phyloP scores from a whole-genome alignment of 148 eudicot species.

The Linanthus parryae region DNA sequence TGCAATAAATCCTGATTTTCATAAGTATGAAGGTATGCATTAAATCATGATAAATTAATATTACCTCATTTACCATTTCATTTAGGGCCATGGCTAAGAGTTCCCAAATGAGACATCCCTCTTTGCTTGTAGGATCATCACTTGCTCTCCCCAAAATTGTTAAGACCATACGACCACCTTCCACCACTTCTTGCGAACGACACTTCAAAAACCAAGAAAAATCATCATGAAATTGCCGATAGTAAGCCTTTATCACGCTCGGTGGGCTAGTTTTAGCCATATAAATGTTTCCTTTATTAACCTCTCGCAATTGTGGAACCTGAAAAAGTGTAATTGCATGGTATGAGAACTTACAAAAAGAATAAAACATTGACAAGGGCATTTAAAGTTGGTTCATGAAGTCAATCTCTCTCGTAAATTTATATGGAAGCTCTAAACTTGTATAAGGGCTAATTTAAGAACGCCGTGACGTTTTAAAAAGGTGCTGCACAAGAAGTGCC shows the following conservation, averaged over 20 bases:
- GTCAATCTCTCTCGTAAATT: neutral
- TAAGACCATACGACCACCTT: conserved; percentile 40
- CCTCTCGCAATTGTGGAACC: conserved; percentile 41
- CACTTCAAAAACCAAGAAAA: conserved; percentile 28
- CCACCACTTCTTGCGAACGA: conserved; percentile 36
- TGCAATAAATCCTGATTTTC: no score
- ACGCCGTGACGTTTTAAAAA: neutral
- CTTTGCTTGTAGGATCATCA: conserved; percentile 26
- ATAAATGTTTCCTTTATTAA: conserved; percentile 40
- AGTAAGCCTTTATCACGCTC: conserved; percentile 27
- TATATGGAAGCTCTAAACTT: neutral
- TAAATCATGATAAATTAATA: no score
- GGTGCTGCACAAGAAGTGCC: no score
- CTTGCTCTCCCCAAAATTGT: conserved; percentile 34
- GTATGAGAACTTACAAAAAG: neutral
- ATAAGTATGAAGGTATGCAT: no score
- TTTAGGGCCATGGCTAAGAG: conserved; percentile 32
- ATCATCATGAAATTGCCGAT: conserved; percentile 35
- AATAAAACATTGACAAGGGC: neutral
- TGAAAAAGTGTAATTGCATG: neutral
- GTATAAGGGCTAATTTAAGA: neutral
- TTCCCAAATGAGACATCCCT: conserved; percentile 28
- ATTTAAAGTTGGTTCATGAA: neutral
- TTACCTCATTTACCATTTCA: conserved; percentile 45
- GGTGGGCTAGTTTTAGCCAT: conserved; percentile 34